Percentiles rank a stretch among this genome's conserved stretches.
These are phyloP conservation scores for Ceratocystis cubensis DNA, from an alignment of 2,329 filamentous ascomycete species.

Conservation along the genomic window DNA sequence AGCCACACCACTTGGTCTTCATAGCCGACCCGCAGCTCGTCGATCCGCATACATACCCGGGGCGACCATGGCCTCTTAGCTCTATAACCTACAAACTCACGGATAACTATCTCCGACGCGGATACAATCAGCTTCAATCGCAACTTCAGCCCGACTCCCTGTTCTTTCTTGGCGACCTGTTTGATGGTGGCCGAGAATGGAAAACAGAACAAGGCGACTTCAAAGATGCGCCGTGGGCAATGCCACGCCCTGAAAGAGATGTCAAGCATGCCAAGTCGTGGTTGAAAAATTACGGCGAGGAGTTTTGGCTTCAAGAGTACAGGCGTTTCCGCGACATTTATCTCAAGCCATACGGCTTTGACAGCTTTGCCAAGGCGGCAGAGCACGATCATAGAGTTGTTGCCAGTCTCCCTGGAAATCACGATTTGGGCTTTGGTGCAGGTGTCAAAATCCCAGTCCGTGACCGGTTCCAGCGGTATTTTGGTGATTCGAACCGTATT, in stretches of 20 bases:
- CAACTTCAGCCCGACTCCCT: conserved; percentile 72
- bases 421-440: conserved; percentile 82
- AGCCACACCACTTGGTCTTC: conserved; percentile 72
- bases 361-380: conserved; percentile 41
- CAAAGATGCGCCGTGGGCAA: conserved; percentile 47
- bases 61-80: conserved; percentile 51
- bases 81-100: conserved; percentile 50
- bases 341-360: conserved; percentile 40
- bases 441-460: conserved; percentile 71
- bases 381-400: conserved; percentile 65
- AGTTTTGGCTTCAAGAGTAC: conserved; percentile 81
- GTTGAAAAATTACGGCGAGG: conserved; percentile 63
- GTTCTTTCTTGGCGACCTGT: conserved; percentile 85
- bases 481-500: conserved; percentile 82
- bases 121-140: conserved; percentile 66
- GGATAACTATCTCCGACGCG: conserved; percentile 77
- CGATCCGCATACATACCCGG: conserved; percentile 89
- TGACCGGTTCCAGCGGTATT: conserved; percentile 73
- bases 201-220: conserved; percentile 53
- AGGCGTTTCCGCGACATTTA: conserved; percentile 77
- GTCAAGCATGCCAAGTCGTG: conserved; percentile 48
- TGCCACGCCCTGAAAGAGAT: conserved; percentile 39
- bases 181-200: conserved; percentile 95
- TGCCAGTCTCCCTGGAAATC: conserved; percentile 80
- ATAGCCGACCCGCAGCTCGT: conserved; percentile 86